These are phyloP conservation scores for Ceratocystis smalleyi DNA, from an alignment of 2,329 filamentous ascomycete genomes.

Conservation along the genomic window DNA sequence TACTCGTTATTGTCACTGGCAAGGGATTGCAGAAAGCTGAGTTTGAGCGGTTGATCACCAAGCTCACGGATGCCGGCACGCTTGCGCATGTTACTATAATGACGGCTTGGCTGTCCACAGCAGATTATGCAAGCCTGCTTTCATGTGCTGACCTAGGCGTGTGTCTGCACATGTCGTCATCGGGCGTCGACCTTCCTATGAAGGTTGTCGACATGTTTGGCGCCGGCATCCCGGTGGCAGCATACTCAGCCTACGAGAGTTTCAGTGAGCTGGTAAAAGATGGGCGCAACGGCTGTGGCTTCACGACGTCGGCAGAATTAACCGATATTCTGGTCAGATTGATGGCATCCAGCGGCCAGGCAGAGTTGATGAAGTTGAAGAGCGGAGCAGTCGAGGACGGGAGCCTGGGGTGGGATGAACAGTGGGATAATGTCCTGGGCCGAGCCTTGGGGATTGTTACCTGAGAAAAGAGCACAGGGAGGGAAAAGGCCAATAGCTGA, in stretches of 20 bases:
- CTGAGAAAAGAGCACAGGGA: neutral
- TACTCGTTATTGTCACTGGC: slow-evolving; percentile 87
- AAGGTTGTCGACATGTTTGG: slow-evolving; percentile 99
- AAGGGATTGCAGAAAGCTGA: slow-evolving; percentile 71
- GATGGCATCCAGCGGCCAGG: slow-evolving; percentile 36
- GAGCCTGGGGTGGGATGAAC: slow-evolving; percentile 68
- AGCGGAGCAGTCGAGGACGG: slow-evolving; percentile 61
- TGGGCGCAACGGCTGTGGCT: slow-evolving; percentile 72
- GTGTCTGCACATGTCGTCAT: slow-evolving; percentile 82
- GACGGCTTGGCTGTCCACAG: slow-evolving; percentile 72
- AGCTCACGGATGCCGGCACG: slow-evolving; percentile 44
- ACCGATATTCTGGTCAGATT: slow-evolving; percentile 46
- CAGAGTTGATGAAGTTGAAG: slow-evolving; percentile 45
- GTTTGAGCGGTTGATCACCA: slow-evolving; percentile 52
- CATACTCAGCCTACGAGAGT: slow-evolving; percentile 72
- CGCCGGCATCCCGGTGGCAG: slow-evolving; percentile 75
- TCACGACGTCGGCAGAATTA: slow-evolving; percentile 55
- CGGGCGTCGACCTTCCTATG: slow-evolving; percentile 93
- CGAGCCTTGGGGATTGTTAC: slow-evolving; percentile 43
- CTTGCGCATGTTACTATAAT: slow-evolving; percentile 55
- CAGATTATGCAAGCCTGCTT: slow-evolving; percentile 72
- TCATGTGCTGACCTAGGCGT: slow-evolving; percentile 78
- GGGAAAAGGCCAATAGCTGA: neutral
- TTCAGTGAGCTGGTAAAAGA: slow-evolving; percentile 85
- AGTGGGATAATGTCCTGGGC: slow-evolving; percentile 77